These are phyloP conservation scores for Dothideomycetidae sp. DNA, from an alignment of 2,329 filamentous ascomycete genomes.

Conservation along the genomic window DNA sequence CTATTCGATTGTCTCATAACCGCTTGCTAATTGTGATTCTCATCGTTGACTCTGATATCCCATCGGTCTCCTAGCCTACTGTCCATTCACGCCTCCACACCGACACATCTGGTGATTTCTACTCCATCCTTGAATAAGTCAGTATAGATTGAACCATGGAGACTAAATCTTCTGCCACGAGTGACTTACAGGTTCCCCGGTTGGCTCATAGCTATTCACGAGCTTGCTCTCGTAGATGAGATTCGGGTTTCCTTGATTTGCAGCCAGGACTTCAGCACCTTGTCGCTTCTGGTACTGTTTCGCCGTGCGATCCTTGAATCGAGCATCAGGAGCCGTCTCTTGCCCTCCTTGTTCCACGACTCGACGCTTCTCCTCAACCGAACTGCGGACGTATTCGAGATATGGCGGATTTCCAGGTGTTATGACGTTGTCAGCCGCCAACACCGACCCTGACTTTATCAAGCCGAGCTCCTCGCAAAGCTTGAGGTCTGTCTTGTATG, in stretches of 20 bases:
- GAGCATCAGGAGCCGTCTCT: conserved; percentile 21
- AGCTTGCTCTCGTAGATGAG: conserved; percentile 52
- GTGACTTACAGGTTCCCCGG: conserved; percentile 46
- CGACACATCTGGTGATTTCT: conserved; percentile 49
- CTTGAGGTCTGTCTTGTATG: conserved; percentile 61
- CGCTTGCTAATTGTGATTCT: too few relatives aligned
- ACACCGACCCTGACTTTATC: conserved; percentile 46
- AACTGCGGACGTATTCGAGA: conserved; percentile 53
- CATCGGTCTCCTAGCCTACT: too few relatives aligned
- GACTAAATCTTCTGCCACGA: neutral
- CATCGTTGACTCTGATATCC: too few relatives aligned
- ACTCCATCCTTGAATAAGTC: conserved; percentile 43
- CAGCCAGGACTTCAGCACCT: conserved; percentile 30
- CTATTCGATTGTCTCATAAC: too few relatives aligned
- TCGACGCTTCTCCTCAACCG: conserved; percentile 46
- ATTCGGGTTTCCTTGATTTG: conserved; percentile 44
- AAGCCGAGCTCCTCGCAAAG: conserved; percentile 58
- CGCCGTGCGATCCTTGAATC: conserved; percentile 32
- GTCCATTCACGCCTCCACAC: conserved; percentile 19
- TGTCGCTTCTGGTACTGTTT: conserved; percentile 36
- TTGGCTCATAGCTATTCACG: conserved; percentile 52
- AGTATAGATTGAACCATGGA: conserved; percentile 11
- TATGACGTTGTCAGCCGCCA: conserved; percentile 58
- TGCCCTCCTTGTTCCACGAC: conserved; percentile 22
- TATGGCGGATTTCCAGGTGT: conserved; percentile 59